Conservation (phyloP, 1,284 basidiomycete species). For the Retiboletus flavoniger region DNA sequence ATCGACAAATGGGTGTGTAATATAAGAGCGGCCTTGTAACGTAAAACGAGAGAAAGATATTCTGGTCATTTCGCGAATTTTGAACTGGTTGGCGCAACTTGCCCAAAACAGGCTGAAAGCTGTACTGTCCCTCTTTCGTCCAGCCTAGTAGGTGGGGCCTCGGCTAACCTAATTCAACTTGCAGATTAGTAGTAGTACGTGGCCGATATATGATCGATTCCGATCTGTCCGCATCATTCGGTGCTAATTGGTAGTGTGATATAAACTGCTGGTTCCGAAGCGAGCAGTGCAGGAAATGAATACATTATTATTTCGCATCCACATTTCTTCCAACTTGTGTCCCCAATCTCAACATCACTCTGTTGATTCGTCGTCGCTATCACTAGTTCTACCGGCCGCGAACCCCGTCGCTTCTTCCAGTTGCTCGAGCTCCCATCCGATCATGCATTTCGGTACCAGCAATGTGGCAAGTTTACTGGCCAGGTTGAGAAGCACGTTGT, state of each 20-base stretch:
- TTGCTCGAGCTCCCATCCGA: constrained; percentile 69
- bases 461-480: constrained; percentile 42
- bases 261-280: constrained; percentile 7
- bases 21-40: too few species aligned
- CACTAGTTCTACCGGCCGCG: constrained; percentile 39
- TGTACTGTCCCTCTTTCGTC: too few species aligned
- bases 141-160: not conserved
- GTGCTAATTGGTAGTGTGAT: not conserved
- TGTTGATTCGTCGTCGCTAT: constrained; percentile 59
- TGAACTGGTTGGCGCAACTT: too few species aligned
- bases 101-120: too few species aligned
- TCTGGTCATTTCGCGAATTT: too few species aligned
- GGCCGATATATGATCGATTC: not conserved
- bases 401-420: constrained; percentile 57
- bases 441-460: constrained; percentile 48
- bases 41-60: too few species aligned
- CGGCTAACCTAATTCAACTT: too few species aligned
- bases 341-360: constrained; percentile 20
- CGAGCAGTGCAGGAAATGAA: not conserved
- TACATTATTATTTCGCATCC: not conserved
- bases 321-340: not conserved
- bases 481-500: constrained; percentile 49
- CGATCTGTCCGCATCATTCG: constrained; percentile 10
- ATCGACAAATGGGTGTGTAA: too few species aligned
- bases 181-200: not conserved